Base-by-base conservation (phyloP, 2,329 filamentous ascomycete species). In the Thelonectria discophora region DNA sequence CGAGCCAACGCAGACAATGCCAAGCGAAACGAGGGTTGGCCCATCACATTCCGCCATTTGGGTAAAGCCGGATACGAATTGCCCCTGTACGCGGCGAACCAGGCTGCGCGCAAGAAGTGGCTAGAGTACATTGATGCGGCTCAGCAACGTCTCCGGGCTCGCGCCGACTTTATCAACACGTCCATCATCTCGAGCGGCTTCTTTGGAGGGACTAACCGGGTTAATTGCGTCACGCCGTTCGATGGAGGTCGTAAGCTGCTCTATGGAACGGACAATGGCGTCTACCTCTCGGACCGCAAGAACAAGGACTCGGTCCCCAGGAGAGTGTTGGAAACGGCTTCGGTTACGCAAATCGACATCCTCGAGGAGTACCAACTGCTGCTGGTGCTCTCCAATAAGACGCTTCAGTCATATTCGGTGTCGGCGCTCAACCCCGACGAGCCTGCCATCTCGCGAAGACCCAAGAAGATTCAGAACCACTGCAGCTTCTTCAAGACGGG, bases 401-500 rank as follows among this genome's bases (percentile, higher is more conserved):
- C 93, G 1, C 84, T 98, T 10, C 89, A 92, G 69, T 97, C 94
- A 8, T 98, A 95, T 79, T 88, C 93, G 1, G 83, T 97, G 54
- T 90, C 94, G 64, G 93, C 93, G 13, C 83, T 99, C 58, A 94
- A 97, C 71, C 86, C 90, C 3, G 90, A 90, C 65, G 94, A 98
- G 72, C 90, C 89, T 53, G 86, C 92, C 34, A 82, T 94, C 58
- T 88, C 88, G 15, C 97, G 95, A 77, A 88, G 93, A 43, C 93
- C 93, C 9, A 94, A 95, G 82, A 97, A 97, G 83, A 98, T 99
- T 66, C 91, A 94, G 77, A 97, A 92, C 71, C 94, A 97, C 79
- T 96, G 94, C 78, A 97, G 94, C 77, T 99, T 98, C 81, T 99
- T 99, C 88, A 97, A 96, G 79, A 91, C 93, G 17, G 95, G 95